These are phyloP conservation scores for Clausena lansium DNA, from an alignment of 345 rosid genomes.

Conservation along the genomic window DNA sequence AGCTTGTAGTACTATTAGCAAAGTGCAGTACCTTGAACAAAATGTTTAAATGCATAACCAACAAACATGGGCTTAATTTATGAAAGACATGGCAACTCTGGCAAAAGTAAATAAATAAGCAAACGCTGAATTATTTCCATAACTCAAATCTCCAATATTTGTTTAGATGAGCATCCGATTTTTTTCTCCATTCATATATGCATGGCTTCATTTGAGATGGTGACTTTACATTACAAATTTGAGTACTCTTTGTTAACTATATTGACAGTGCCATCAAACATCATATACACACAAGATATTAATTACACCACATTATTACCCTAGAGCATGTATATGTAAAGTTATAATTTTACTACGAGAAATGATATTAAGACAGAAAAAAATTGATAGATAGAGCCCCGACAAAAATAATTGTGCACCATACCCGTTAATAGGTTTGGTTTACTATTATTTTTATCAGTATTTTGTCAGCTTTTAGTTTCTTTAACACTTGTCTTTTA, in stretches of 20 bases:
- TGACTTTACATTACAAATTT: constrained; percentile 26
- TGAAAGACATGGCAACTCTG: constrained; percentile 13
- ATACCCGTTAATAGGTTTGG: no score
- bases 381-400: no score
- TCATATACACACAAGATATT: neutral
- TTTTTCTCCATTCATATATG: neutral
- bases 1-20: neutral
- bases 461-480: no score
- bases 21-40: neutral
- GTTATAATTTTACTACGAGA: neutral
- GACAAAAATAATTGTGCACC: no score
- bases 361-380: no score
- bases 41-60: constrained; percentile 14
- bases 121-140: neutral
- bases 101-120: constrained; percentile 15
- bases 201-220: constrained; percentile 26
- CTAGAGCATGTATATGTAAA: neutral
- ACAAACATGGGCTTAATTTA: constrained; percentile 8
- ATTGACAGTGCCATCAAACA: constrained; percentile 15
- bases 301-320: neutral
- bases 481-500: no score
- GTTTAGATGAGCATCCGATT: neutral
- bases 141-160: neutral
- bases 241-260: constrained; percentile 11
- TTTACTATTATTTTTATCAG: no score